phyloP scores from a whole-genome alignment of 345 rosid species.

The Ceriops tagal region DNA sequence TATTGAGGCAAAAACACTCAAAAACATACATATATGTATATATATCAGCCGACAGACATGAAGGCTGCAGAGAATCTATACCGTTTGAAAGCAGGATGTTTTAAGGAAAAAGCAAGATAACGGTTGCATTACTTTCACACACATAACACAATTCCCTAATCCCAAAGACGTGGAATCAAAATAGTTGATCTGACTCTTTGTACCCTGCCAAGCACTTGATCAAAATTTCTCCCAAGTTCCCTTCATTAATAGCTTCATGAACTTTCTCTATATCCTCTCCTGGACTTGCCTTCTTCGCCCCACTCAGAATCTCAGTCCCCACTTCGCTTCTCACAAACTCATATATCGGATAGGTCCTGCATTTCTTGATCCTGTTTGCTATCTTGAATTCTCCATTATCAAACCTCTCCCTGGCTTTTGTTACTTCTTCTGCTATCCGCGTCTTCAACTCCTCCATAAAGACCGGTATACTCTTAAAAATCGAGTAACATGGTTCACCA shows the following conservation, averaged over 20 bases:
- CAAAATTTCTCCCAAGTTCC: slow-evolving; percentile 34
- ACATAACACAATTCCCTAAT: too few relatives aligned
- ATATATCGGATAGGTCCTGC: slow-evolving; percentile 43
- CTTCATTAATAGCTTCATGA: slow-evolving; percentile 37
- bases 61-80: too few relatives aligned
- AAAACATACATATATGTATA: too few relatives aligned
- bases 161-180: background rate
- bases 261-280: slow-evolving; percentile 54
- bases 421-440: slow-evolving; percentile 36
- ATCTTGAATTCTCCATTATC: slow-evolving; percentile 21
- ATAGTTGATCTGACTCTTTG: background rate
- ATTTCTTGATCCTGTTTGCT: slow-evolving; percentile 38
- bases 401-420: slow-evolving; percentile 34
- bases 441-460: slow-evolving; percentile 38
- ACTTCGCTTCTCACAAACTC: slow-evolving; percentile 40
- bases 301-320: slow-evolving; percentile 42
- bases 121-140: too few relatives aligned
- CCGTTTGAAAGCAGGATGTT: too few relatives aligned
- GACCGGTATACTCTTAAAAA: slow-evolving; percentile 37
- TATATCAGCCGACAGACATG: too few relatives aligned
- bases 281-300: slow-evolving; percentile 46
- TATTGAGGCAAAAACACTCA: too few relatives aligned
- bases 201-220: slow-evolving; percentile 27
- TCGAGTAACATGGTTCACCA: slow-evolving; percentile 25
- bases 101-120: too few relatives aligned